Percentiles rank a stretch among this genome's conserved stretches.
phyloP scores from a whole-genome alignment of 2,329 filamentous ascomycete genomes.

The Fusarium guadeloupense region DNA sequence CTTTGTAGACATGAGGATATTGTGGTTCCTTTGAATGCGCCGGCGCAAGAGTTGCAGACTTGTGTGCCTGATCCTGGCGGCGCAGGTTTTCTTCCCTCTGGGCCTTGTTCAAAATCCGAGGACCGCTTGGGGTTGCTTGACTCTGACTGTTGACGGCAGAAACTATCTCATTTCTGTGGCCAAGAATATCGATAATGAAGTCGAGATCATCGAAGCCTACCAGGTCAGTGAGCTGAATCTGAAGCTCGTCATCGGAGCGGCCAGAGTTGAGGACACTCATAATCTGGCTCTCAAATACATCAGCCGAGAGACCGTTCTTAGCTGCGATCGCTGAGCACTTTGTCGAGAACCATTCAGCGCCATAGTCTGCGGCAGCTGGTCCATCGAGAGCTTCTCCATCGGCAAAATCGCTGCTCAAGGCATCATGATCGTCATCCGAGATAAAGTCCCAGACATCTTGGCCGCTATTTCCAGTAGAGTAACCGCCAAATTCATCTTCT shows the following conservation, averaged over 20 bases:
- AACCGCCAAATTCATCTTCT: slow-evolving; percentile 70
- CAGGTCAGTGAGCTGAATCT: slow-evolving; percentile 87
- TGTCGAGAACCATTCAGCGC: slow-evolving; percentile 73
- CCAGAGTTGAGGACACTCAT: slow-evolving; percentile 74
- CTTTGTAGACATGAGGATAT: slow-evolving; percentile 94
- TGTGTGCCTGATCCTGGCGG: slow-evolving; percentile 82
- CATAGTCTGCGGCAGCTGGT: slow-evolving; percentile 54
- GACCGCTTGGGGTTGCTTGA: slow-evolving; percentile 49
- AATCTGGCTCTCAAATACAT: slow-evolving; percentile 81
- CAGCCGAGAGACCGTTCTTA: slow-evolving; percentile 72
- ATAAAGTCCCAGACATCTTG: slow-evolving; percentile 96
- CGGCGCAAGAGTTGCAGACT: slow-evolving; percentile 75
- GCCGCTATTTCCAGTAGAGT: slow-evolving; percentile 67
- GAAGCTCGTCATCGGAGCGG: slow-evolving; percentile 83
- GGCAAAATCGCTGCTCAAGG: slow-evolving; percentile 72
- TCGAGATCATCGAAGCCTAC: slow-evolving; percentile 94
- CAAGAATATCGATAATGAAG: slow-evolving; percentile 89
- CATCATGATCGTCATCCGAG: slow-evolving; percentile 75
- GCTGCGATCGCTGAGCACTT: slow-evolving; percentile 74
- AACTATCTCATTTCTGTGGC: slow-evolving; percentile 75
- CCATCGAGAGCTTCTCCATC: slow-evolving; percentile 51
- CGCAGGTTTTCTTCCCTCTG: slow-evolving; percentile 83
- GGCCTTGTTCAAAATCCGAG: slow-evolving; percentile 73
- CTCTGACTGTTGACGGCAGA: slow-evolving; percentile 52
- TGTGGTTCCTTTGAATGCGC: slow-evolving; percentile 76